These are phyloP conservation scores for Starmera amethionina DNA, from an alignment of 805 yeast genomes.

Conservation along the genomic window DNA sequence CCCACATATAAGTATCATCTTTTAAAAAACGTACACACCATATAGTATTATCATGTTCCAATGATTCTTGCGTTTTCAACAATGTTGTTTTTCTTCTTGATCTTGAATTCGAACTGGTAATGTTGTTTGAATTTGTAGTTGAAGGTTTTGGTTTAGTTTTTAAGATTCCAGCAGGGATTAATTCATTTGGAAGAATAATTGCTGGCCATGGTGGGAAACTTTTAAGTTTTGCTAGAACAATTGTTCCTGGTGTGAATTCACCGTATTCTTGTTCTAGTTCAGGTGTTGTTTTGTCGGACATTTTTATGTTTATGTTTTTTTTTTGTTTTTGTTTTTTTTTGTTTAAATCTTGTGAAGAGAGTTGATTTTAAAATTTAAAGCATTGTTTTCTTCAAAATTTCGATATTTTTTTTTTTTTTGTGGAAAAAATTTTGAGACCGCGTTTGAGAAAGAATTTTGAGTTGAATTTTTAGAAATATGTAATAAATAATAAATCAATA, in stretches of 20 bases:
- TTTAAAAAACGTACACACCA: slow-evolving; percentile 60
- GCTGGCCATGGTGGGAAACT: slow-evolving; percentile 93
- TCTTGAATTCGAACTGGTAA: slow-evolving; percentile 3
- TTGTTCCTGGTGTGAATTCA: slow-evolving; percentile 34
- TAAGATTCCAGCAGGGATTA: slow-evolving; percentile 48
- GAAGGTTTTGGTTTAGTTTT: slow-evolving; percentile 39
- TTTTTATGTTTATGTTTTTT: too few species aligned
- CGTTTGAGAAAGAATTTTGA: too few species aligned
- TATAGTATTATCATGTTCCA: slow-evolving; percentile 7
- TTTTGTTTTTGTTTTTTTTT: not conserved
- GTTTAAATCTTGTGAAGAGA: not conserved
- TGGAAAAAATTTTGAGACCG: too few species aligned
- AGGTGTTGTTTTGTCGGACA: not conserved
- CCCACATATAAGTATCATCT: slow-evolving; percentile 70
- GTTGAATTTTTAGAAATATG: too few species aligned
- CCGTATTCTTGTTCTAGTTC: slow-evolving; percentile 8
- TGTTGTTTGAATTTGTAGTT: slow-evolving; percentile 6
- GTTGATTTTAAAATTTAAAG: too few species aligned
- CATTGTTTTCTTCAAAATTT: too few species aligned
- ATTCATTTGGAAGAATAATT: slow-evolving; percentile 53
- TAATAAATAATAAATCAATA: too few species aligned
- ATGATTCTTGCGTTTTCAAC: not conserved
- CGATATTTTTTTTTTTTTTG: too few species aligned
- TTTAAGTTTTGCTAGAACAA: slow-evolving; percentile 72
- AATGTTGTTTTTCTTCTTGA: slow-evolving; percentile 10